Evolutionary conservation across 2,329 filamentous ascomycete species (phyloP).

Genomic region (Aquanectria penicillioides): DNA sequence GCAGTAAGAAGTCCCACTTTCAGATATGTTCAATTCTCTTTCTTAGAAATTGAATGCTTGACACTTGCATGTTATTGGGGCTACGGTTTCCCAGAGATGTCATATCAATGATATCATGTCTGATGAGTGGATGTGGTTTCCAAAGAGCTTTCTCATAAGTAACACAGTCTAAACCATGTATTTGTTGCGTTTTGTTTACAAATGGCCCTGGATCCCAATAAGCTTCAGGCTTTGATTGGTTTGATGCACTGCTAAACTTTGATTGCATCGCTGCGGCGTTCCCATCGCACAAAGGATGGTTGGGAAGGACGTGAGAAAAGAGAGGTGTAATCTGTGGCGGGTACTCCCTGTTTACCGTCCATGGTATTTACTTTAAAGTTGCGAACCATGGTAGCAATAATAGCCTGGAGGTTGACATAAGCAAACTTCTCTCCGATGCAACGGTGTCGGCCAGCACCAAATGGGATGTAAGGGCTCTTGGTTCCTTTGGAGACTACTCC

Average conservation of each 20-base stretch:
- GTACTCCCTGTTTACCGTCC: constrained; percentile 64
- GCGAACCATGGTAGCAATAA: constrained; percentile 70
- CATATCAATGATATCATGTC: too few relatives aligned
- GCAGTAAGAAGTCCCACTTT: neutral
- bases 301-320: constrained; percentile 50
- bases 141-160: too few relatives aligned
- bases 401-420: constrained; percentile 74
- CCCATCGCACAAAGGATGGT: constrained; percentile 48
- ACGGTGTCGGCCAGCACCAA: constrained; percentile 77
- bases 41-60: neutral
- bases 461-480: constrained; percentile 66
- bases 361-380: constrained; percentile 68
- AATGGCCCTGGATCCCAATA: too few relatives aligned
- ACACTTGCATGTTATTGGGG: too few relatives aligned
- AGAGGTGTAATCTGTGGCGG: constrained; percentile 72
- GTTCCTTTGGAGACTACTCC: constrained; percentile 45
- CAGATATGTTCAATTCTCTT: neutral
- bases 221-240: neutral
- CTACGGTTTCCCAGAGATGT: too few relatives aligned
- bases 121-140: too few relatives aligned
- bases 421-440: constrained; percentile 84
- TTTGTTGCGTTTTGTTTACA: too few relatives aligned
- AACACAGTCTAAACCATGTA: too few relatives aligned
- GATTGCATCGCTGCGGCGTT: constrained; percentile 35
- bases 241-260: neutral